Evolutionary conservation across 257 asterid genomes (phyloP).

Genomic region (Osmanthus fragrans): DNA sequence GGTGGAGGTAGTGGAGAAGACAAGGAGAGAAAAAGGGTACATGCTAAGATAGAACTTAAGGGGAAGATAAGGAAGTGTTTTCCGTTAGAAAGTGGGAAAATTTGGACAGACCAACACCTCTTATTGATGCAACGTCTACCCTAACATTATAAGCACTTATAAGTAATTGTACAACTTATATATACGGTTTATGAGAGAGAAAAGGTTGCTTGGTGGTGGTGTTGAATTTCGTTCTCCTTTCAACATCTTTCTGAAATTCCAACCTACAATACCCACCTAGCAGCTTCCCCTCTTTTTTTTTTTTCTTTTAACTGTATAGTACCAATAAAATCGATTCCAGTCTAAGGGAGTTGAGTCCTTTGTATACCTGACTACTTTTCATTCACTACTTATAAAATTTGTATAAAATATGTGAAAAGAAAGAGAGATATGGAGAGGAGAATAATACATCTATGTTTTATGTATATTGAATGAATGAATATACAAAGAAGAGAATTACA

Average conservation of each 20-base stretch:
- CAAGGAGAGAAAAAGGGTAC: background rate
- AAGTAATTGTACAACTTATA: too few relatives aligned
- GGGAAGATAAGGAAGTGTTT: slow-evolving; percentile 32
- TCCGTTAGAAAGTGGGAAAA: slow-evolving; percentile 70
- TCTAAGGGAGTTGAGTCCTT: too few relatives aligned
- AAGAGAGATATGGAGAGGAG: too few relatives aligned
- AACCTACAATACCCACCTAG: slow-evolving; percentile 62
- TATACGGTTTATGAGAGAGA: background rate
- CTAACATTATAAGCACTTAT: slow-evolving; percentile 46
- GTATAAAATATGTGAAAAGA: too few relatives aligned
- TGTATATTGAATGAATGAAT: too few relatives aligned
- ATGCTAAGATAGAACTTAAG: background rate
- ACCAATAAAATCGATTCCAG: background rate
- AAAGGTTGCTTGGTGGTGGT: slow-evolving; percentile 57
- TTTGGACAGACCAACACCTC: slow-evolving; percentile 76
- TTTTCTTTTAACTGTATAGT: too few relatives aligned
- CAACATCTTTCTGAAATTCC: slow-evolving; percentile 52
- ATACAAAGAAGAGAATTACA: too few relatives aligned
- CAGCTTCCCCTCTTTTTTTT: background rate
- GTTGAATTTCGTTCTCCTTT: slow-evolving; percentile 52
- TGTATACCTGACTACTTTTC: too few relatives aligned
- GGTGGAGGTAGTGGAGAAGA: background rate
- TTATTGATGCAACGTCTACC: slow-evolving; percentile 71
- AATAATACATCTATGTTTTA: too few relatives aligned
- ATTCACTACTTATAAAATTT: too few relatives aligned